These are phyloP conservation scores for Aspergillus indologenus DNA, from an alignment of 495 filamentous ascomycete genomes.

Conservation along the genomic window DNA sequence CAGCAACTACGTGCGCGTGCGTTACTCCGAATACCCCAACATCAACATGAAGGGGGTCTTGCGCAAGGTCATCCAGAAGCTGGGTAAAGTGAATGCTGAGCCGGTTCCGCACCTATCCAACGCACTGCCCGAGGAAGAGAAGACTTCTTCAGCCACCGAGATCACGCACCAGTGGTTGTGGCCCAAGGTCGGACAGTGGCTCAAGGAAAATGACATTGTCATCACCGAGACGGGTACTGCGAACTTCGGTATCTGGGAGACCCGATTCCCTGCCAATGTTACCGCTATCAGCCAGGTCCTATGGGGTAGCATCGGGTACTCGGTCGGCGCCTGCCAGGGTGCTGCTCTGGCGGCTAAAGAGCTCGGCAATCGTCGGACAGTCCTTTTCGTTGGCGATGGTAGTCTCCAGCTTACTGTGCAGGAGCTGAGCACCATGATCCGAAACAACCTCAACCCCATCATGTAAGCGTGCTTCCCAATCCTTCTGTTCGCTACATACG, in stretches of 20 bases:
- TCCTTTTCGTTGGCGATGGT: conserved; percentile 87
- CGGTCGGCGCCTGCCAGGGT: conserved; percentile 74
- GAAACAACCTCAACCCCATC: conserved; percentile 72
- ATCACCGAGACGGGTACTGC: conserved; percentile 88
- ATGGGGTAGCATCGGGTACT: conserved; percentile 86
- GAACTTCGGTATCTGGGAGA: conserved; percentile 89
- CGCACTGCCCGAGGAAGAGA: conserved; percentile 52
- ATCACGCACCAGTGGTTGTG: conserved; percentile 89
- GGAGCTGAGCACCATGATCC: conserved; percentile 83
- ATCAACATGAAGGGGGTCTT: conserved; percentile 86
- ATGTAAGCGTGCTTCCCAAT: conserved; percentile 49
- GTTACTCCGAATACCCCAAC: conserved; percentile 80
- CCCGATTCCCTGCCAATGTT: conserved; percentile 71
- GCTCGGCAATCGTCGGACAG: conserved; percentile 56
- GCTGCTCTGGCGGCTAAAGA: conserved; percentile 71
- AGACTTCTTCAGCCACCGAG: conserved; percentile 38
- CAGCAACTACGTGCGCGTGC: conserved; percentile 68
- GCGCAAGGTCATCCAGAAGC: conserved; percentile 61
- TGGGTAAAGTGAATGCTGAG: conserved; percentile 55
- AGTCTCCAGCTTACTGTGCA: conserved; percentile 82
- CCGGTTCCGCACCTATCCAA: conserved; percentile 48
- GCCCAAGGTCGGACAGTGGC: conserved; percentile 75
- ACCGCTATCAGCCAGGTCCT: conserved; percentile 80
- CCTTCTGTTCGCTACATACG: conserved; percentile 13
- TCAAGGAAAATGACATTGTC: conserved; percentile 72